Base-by-base conservation (phyloP, 2,329 filamentous ascomycete species). In the Chaetomium globosum region DNA sequence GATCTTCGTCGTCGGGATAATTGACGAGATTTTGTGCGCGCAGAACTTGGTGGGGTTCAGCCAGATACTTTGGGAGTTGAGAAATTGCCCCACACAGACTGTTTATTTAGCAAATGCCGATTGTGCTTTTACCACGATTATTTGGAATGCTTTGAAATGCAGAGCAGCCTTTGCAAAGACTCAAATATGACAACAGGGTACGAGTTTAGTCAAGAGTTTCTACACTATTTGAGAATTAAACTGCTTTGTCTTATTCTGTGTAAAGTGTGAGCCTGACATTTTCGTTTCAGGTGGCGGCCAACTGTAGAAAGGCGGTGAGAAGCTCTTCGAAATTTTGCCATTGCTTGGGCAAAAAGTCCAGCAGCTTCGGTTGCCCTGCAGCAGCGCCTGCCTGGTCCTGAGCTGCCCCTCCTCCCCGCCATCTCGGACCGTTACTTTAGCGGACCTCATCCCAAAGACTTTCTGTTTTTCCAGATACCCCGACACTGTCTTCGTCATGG, bases 11-110 rank as follows among this genome's bases (percentile, higher is more conserved):
- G 65, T 67, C 68, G 60, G 62, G 68, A 68, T 70, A 70, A 69
- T 68, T 71, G 69, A 65, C 63, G 58, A 71, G 69, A 72, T 71
- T 72, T 72, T 72, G 71, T 72, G 71, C 71, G 71, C 67, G 70
- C 69, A 68, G 68, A 67, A 62, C 31, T 61, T 71, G 71, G 71
- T 72, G 71, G 71, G 71, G 71, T 72, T 72, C 65, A 63, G 63
- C 48, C 58, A 60, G 66, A 65, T 58, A 36, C 33, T 36, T 36
- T 36, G 60, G 48, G 28, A n/a, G 30, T 48, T 53, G 49, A 61
- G 61, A 68, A 68, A 57, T 28, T 58, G 69, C 64, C 68, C 71
- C 71, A 71, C 70, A 64, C 30, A 43, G 33, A 31, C 43, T 57
- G 33, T 60, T 31, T 23, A 4, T 51, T 65, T 43, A 59, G 31